phyloP scores from a whole-genome alignment of 331 rosid species.

The Dryas integrifolia region DNA sequence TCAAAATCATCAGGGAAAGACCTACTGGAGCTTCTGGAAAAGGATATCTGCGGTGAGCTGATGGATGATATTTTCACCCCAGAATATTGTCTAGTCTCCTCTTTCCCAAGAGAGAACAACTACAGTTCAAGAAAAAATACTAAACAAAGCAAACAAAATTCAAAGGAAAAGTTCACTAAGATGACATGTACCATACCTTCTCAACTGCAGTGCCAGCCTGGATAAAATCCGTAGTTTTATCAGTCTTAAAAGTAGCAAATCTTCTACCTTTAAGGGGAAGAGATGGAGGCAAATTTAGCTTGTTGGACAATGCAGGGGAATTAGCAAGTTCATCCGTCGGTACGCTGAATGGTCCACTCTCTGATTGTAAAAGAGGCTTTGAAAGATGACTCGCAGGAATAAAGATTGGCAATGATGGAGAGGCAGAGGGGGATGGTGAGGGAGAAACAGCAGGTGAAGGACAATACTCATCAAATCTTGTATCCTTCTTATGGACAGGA shows the following conservation, averaged over 20 bases:
- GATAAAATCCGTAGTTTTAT: constrained; percentile 34
- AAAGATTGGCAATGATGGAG: constrained; percentile 61
- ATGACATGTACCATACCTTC: constrained; percentile 53
- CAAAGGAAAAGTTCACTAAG: background rate
- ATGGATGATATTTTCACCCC: constrained; percentile 52
- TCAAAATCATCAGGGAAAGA: constrained; percentile 70
- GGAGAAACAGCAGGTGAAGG: constrained; percentile 55
- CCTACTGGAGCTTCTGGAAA: constrained; percentile 81
- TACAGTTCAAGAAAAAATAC: constrained; percentile 27
- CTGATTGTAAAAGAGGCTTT: constrained; percentile 56
- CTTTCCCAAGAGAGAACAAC: constrained; percentile 58
- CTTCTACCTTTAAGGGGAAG: constrained; percentile 51
- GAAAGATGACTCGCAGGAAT: constrained; percentile 49
- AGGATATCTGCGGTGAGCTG: constrained; percentile 51
- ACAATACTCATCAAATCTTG: constrained; percentile 53
- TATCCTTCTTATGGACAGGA: constrained; percentile 46
- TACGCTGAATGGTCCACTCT: constrained; percentile 70
- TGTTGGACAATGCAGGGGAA: constrained; percentile 40
- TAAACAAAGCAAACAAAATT: constrained; percentile 24
- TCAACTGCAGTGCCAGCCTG: constrained; percentile 53
- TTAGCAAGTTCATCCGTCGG: constrained; percentile 42
- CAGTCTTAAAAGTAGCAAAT: constrained; percentile 40
- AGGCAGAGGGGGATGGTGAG: constrained; percentile 46
- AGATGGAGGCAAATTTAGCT: constrained; percentile 58
- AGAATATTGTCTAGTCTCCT: constrained; percentile 47